Conservation (phyloP, 2,329 filamentous ascomycete species). For the Aspergillus sp. region DNA sequence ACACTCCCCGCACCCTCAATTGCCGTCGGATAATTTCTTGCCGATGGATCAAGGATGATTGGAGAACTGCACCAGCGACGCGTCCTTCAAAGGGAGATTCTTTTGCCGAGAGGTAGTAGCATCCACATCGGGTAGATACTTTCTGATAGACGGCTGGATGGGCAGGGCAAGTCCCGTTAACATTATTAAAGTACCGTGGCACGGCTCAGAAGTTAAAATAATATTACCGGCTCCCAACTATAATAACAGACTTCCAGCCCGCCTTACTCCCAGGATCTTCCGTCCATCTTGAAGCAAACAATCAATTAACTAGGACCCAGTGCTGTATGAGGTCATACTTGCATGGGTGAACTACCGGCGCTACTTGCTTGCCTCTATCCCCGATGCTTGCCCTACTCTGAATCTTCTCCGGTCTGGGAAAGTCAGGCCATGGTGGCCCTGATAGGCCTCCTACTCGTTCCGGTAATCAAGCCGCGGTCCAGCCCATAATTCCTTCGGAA, state of each 20-base stretch:
- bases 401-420: not conserved
- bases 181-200: not conserved
- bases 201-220: not conserved
- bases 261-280: not conserved
- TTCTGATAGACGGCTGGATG: not conserved
- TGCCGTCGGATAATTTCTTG: not conserved
- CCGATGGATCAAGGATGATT: not conserved
- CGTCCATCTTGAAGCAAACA: not conserved
- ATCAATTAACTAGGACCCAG: not conserved
- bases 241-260: not conserved
- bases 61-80: not conserved
- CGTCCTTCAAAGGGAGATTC: not conserved
- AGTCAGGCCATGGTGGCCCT: not conserved
- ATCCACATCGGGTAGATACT: not conserved
- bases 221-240: not conserved
- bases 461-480: not conserved
- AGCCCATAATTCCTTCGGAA: not conserved
- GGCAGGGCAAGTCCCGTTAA: too few species aligned
- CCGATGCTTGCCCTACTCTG: not conserved
- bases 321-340: constrained; percentile 1
- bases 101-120: not conserved
- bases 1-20: not conserved
- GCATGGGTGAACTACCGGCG: not conserved
- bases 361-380: not conserved
- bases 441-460: not conserved